Base-by-base conservation (phyloP, 345 rosid species). In the Sisymbrium irio region DNA sequence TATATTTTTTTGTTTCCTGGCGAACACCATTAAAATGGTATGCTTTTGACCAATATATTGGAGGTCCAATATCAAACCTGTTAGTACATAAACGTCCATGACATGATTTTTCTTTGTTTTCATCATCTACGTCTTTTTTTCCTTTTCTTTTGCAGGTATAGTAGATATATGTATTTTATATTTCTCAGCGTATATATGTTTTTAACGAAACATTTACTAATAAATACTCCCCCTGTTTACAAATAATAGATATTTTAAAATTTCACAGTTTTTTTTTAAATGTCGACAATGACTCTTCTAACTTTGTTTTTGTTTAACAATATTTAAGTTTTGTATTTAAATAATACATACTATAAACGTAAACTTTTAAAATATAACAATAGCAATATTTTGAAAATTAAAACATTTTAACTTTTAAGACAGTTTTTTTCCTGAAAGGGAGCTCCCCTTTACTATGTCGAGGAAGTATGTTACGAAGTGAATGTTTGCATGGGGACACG, bases 401-500 rank as follows among this genome's bases (percentile, higher is more conserved):
- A 27, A 27, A 27, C 4, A 27, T 3, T 27, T 27, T 2, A 27
- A 2, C 3, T 27, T 2, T 27, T 27, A n/a, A n/a, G n/a, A n/a
- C n/a, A n/a, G n/a, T n/a, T n/a, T n/a, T n/a, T n/a, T n/a, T n/a
- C n/a, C n/a, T n/a, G n/a, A n/a, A n/a, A n/a, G n/a, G n/a, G n/a
- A n/a, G n/a, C n/a, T n/a, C n/a, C n/a, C n/a, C n/a, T n/a, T n/a
- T n/a, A n/a, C n/a, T n/a, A n/a, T n/a, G n/a, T n/a, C n/a, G n/a
- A 32, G 7, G 7, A 1, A 1, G 7, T 27, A 15, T 65, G 39
- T 18, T 57, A 66, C 35, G 49, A 27, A 66, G 44, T 74, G 56
- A 61, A 75, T 15, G 47, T 67, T 50, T 67, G 78, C 73, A 75
- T 67, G 63, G 55, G 56, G 56, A n/a, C 36, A 75, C 68, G 51